Evolutionary conservation across 148 eudicot genomes (phyloP), one percentile per base, ranked within the genome.

Genomic region (Fagopyrum tataricum): DNA sequence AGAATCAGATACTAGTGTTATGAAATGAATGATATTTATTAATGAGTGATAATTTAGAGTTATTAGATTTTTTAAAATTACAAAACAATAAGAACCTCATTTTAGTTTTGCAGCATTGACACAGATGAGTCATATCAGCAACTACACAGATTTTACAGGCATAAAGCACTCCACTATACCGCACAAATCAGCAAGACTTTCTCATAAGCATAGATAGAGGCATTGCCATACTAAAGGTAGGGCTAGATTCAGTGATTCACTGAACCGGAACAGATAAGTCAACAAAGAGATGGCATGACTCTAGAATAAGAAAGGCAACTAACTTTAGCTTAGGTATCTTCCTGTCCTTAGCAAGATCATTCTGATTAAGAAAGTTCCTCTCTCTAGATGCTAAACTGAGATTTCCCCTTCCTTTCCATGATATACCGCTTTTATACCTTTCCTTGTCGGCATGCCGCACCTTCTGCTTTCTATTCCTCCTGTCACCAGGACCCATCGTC

Each of bases 401-500:
- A 9, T 8, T 17, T 64, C 72, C 80, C 75, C 52, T 76, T 69
- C 66, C 80, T 76, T 70, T 76, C 62, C 47, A 6, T n/a, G 47
- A 49, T 9, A 48, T 12, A 43, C 44, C 41, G 4, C 43, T 52
- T 73, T 79, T 84, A 44, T 81, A 49, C 67, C 71, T 66, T 77
- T 72, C 82, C 56, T 73, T 72, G 42, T 13, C 44, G 20, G 71
- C 58, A 42, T 24, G 37, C 14, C 56, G 76, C 58, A 52, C 78
- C 24, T 53, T 17, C 20, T 68, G 40, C n/a, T 64, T 79, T 71
- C 73, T 74, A 62, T 62, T 79, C 56, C 73, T 71, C 51, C 71
- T 84, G 62, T 73, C 83, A 70, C 78, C 58, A 52, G 21, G 76
- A 37, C 61, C 74, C 67, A 79, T 14, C n/a, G 18, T 48, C 44